phyloP scores from a whole-genome alignment of 495 filamentous ascomycete genomes.

The Beverwykella pulmonaria region DNA sequence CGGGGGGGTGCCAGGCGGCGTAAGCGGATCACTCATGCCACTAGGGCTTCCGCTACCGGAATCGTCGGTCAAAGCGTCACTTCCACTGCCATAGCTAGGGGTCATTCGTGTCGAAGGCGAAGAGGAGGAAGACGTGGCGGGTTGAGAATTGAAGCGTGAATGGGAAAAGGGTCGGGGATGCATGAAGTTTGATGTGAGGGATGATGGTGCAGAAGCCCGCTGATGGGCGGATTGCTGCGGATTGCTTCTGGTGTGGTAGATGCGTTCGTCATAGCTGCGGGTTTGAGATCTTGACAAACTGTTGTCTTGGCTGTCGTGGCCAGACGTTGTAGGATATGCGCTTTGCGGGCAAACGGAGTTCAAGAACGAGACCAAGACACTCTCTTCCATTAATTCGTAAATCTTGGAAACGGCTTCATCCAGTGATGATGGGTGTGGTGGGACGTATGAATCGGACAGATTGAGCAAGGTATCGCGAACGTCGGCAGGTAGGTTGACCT shows the following conservation, averaged over 20 bases:
- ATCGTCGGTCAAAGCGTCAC: conserved; percentile 43
- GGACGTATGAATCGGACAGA: conserved; percentile 60
- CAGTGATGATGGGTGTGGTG: conserved; percentile 76
- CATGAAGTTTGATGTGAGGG: conserved; percentile 38
- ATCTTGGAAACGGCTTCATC: conserved; percentile 90
- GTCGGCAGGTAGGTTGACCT: conserved; percentile 88
- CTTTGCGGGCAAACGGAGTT: conserved; percentile 52
- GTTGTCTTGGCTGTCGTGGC: conserved; percentile 33
- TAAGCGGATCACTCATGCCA: conserved; percentile 41
- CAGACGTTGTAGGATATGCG: conserved; percentile 19
- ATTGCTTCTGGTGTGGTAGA: conserved; percentile 24
- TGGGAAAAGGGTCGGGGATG: conserved; percentile 37
- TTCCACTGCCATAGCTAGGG: conserved; percentile 35
- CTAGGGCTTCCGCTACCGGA: conserved; percentile 40
- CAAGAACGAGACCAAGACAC: conserved; percentile 81
- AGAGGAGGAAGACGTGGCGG: conserved; percentile 24
- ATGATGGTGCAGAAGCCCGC: conserved; percentile 41
- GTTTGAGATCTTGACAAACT: conserved; percentile 29
- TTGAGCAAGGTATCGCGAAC: conserved; percentile 80
- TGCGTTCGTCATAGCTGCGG: conserved; percentile 40
- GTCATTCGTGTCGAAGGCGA: conserved; percentile 25
- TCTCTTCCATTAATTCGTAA: conserved; percentile 96
- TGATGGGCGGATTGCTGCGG: conserved; percentile 31
- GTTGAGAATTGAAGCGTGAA: conserved; percentile 37
- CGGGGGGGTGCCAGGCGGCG: conserved; percentile 47